Base-by-base conservation (phyloP, 2,329 filamentous ascomycete genomes). In the Pezicula carpinea region DNA sequence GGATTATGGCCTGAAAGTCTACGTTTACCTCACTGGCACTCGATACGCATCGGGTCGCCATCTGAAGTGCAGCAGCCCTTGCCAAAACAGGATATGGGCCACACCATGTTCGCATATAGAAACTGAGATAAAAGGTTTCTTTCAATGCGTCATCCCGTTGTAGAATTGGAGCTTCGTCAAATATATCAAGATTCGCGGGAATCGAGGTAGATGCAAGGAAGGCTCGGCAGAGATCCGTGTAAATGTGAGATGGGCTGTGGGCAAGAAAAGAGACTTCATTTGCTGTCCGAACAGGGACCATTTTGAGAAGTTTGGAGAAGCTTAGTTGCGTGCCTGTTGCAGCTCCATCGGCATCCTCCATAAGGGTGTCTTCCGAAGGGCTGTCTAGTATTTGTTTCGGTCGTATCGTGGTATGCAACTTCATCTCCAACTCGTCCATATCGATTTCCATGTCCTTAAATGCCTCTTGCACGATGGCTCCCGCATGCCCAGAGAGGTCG, bases 1-100 rank as follows among this genome's bases (percentile, higher is more conserved):
- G 92, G n/a, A 96, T 62, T 15, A 96, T 64, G 10, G 81, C 79
- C 62, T 97, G 92, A 41, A 91, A 75, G 62, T 96, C 87, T 6
- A 78, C 61, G 17, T 70, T 69, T 18, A 61, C 64, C 45, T 70
- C 72, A 48, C 76, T 73, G 13, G 67, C 66, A 8, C 68, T 65
- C 44, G 79, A 77, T 15, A 89, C 64, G 21, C 74, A 72, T 23
- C 72, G 72, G 49, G 81, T 79, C 13, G 81, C 76, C 59, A 81
- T 74, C 34, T 83, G 80, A 41, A 96, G 67, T 10, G 90, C 88
- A 7, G 82, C 77, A 46, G 78, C 75, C 52, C 87, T 81, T 3
- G 82, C 83, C 39, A 87, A 69, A 2, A 80, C 80, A 6, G 88
- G 84, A 59, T 84, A 84, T 1, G 81, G 74, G 0, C 86, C 83